Percentiles rank a stretch among this genome's conserved stretches.
These are phyloP conservation scores for Emericellopsis terricola DNA, from an alignment of 495 filamentous ascomycete species.

Conservation along the genomic window DNA sequence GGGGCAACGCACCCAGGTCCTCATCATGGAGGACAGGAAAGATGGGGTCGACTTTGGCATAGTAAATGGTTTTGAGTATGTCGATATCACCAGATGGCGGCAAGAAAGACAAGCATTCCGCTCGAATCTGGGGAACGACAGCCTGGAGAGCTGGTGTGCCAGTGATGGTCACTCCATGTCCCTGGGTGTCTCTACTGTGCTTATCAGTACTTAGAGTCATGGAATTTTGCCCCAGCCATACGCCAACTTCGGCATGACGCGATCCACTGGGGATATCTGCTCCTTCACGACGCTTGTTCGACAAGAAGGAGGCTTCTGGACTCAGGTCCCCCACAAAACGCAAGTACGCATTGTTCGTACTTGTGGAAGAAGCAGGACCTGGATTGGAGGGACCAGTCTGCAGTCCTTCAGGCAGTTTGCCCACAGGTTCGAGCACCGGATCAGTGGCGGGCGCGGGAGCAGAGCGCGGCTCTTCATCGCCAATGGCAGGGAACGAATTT, in stretches of 20 bases:
- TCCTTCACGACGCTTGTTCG: neutral
- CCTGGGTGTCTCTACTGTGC: neutral
- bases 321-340: neutral
- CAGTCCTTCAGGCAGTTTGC: too few species aligned
- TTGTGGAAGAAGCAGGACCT: too few species aligned
- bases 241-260: neutral
- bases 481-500: too few species aligned
- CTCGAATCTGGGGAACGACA: neutral
- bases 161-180: neutral
- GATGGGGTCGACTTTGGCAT: neutral
- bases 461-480: too few species aligned
- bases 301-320: neutral
- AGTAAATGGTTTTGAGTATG: neutral
- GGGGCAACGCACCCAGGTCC: neutral
- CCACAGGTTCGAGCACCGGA: too few species aligned
- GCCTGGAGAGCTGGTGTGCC: too few species aligned
- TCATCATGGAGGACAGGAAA: neutral
- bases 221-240: neutral
- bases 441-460: too few species aligned
- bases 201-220: neutral
- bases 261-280: neutral
- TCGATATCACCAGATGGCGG: neutral
- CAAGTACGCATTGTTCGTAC: neutral
- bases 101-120: neutral
- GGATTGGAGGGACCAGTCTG: too few species aligned